These are phyloP conservation scores for Dillenia suffruticosa DNA, from an alignment of 164 flowering plant genomes.

Conservation along the genomic window DNA sequence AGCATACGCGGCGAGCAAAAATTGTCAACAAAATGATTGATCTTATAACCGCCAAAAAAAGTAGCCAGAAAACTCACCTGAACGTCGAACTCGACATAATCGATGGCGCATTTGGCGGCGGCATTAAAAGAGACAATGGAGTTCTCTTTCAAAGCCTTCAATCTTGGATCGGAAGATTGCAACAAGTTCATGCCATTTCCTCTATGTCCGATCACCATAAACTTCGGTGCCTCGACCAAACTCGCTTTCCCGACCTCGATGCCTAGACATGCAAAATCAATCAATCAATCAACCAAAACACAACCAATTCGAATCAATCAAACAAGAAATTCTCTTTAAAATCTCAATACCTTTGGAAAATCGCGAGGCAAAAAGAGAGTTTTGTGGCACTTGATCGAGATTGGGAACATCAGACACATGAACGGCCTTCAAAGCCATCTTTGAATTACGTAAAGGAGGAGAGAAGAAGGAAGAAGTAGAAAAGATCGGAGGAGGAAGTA, in stretches of 20 bases:
- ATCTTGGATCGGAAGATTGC: constrained; percentile 53
- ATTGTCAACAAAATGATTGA: no score
- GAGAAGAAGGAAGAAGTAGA: neutral
- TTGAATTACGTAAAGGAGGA: neutral
- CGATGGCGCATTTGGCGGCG: constrained; percentile 50
- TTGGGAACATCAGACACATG: constrained; percentile 64
- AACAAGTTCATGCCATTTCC: constrained; percentile 83
- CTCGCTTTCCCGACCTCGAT: constrained; percentile 12
- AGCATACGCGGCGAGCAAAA: no score
- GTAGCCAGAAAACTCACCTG: constrained; percentile 42
- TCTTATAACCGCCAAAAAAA: no score
- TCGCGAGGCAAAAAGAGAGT: constrained; percentile 16
- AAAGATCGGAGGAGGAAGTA: neutral
- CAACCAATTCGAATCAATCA: neutral
- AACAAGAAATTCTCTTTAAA: neutral
- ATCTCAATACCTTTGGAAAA: constrained; percentile 23
- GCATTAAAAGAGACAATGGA: constrained; percentile 66
- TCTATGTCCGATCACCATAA: constrained; percentile 77
- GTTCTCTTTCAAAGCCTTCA: constrained; percentile 73
- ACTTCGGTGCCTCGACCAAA: constrained; percentile 25
- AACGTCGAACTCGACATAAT: constrained; percentile 85
- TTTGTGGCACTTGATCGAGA: constrained; percentile 47
- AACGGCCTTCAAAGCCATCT: constrained; percentile 72
- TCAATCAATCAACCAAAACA: neutral
- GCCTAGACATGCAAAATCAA: constrained; percentile 9